Conservation (phyloP, 805 yeast genomes). For the Isabelozyma rhagii region DNA sequence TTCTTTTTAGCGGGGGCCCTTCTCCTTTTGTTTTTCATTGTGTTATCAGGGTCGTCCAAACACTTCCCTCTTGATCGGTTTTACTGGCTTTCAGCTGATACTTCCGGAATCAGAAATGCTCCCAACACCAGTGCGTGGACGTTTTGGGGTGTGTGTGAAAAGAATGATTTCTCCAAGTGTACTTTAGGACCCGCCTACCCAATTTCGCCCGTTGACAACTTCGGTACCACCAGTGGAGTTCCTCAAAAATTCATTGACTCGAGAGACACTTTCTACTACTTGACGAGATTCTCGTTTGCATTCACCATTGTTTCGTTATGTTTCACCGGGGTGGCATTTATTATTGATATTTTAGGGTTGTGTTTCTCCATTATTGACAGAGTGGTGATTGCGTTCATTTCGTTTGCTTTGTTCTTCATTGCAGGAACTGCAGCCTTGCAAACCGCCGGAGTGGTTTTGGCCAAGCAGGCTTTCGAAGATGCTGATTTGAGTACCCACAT, state of each 20-base stretch:
- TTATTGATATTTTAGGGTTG: conserved; percentile 52
- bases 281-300: conserved; percentile 65
- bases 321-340: conserved; percentile 60
- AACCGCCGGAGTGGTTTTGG: conserved; percentile 78
- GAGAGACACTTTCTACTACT: conserved; percentile 59
- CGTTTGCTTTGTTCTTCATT: conserved; percentile 51
- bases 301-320: conserved; percentile 58
- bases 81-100: conserved; percentile 80
- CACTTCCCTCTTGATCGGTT: conserved; percentile 63
- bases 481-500: conserved; percentile 44
- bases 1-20: conserved; percentile 40
- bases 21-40: conserved; percentile 49
- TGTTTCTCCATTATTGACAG: conserved; percentile 55
- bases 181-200: conserved; percentile 73
- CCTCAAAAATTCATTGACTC: conserved; percentile 52
- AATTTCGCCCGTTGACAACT: conserved; percentile 77
- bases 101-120: conserved; percentile 52
- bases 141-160: conserved; percentile 67
- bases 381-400: conserved; percentile 49
- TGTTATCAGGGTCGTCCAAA: conserved; percentile 62
- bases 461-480: conserved; percentile 61
- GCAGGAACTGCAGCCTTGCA: conserved; percentile 65
- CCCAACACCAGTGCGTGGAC: conserved; percentile 70
- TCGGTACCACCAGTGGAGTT: conserved; percentile 48
- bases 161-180: conserved; percentile 51